Base-by-base conservation (phyloP, 2,329 filamentous ascomycete species). In the Plenodomus biglobosus region DNA sequence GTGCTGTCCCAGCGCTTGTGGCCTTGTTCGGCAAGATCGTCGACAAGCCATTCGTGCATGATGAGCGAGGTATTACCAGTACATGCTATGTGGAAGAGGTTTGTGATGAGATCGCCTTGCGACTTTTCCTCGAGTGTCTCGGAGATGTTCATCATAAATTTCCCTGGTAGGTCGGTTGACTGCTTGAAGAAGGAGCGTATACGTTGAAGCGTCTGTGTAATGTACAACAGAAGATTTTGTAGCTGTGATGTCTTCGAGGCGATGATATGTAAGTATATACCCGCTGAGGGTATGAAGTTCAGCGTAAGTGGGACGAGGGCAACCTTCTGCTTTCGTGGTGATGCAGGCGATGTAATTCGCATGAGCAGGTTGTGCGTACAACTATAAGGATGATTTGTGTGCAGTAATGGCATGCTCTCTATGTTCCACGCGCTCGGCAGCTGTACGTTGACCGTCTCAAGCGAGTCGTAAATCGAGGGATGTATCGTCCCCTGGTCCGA, bases 1-100 rank as follows among this genome's bases (percentile, higher is more conserved):
- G 88, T 86, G 64, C 92, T 95, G 55, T 97, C 92, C 94, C 94
- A 99, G 40, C 94, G 81, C 72, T 96, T 96, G 62, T 95, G 89
- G 0, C 91, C 91, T 87, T 94, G 55, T 44, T 66, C 62, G 36
- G 58, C 58, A 20, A 96, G 75, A 56, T 88, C 87, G 63, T 96
- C 90, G 3, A 92, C 83, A 1, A 99, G 78, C 87, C 95, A 99
- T 67, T 96, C 91, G 50, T 85, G 85, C 44, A 97, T 78, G 17
- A 84, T 81, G 8, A 83, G 81, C 43, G 87, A 84, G 20, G 88
- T 90, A 64, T 94, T 84, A 0, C 92, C 92, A 0, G 91, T 95
- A 22, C 90, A 84, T 4, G 90, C 87, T 0, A 92, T 81, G 64
- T 96, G 91, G 66, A 90, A 95, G 8, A 95, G 73, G 3, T 88